Percentiles rank a stretch among this genome's conserved stretches.
Conservation (phyloP, 352 stramenopile species). For the Phytophthora vignae region DNA sequence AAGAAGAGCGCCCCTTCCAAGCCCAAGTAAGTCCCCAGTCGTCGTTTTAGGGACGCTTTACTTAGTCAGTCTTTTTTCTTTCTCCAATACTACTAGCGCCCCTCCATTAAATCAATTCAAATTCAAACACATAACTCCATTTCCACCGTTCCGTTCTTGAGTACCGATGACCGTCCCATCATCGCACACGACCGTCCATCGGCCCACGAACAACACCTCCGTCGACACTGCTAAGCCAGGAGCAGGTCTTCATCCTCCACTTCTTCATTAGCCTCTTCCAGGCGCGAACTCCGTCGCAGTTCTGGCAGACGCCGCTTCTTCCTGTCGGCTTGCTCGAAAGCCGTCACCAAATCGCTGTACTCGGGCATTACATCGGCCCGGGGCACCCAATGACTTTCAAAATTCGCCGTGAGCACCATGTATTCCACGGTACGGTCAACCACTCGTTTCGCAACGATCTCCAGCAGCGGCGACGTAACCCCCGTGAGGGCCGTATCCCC, state of each 20-base stretch:
- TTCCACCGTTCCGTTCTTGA: too few species aligned
- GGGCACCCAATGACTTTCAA: conserved; percentile 3
- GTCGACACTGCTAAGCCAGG: background rate
- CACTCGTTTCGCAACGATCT: background rate
- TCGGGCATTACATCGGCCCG: background rate
- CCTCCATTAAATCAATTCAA: too few species aligned
- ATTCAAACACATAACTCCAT: too few species aligned
- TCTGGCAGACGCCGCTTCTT: background rate
- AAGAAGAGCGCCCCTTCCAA: too few species aligned
- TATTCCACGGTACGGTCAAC: background rate
- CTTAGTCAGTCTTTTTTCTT: too few species aligned
- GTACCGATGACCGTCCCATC: too few species aligned
- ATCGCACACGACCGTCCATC: too few species aligned
- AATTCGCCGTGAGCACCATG: background rate
- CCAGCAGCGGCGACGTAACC: background rate
- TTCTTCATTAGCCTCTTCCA: conserved; percentile 1
- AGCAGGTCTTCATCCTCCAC: conserved; percentile 5
- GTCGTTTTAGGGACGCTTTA: too few species aligned
- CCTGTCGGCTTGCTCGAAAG: background rate
- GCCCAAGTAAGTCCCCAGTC: too few species aligned
- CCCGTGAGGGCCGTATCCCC: background rate
- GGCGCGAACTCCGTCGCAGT: background rate
- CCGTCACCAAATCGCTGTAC: background rate
- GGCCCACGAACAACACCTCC: too few species aligned
- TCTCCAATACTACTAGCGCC: too few species aligned